Evolutionary conservation across 805 yeast genomes (phyloP).

Genomic region (Starmerella vitae): DNA sequence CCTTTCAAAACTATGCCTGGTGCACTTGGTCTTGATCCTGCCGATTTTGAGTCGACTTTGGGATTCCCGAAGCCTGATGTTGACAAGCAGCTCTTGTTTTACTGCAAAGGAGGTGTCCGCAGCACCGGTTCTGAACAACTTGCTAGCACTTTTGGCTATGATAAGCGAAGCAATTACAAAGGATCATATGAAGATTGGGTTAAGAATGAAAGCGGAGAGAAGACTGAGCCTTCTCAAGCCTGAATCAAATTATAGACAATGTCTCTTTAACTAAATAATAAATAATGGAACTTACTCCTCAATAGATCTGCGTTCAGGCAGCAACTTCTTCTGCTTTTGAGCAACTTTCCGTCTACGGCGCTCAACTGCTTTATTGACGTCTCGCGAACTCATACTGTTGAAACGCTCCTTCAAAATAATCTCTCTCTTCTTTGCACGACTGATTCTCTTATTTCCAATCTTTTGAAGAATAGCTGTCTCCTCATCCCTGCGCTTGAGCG

Average conservation of each 20-base stretch:
- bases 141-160: conserved; percentile 81
- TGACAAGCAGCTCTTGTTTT: conserved; percentile 66
- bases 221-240: too few species aligned
- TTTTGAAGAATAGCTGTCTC: conserved; percentile 52
- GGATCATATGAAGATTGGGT: conserved; percentile 88
- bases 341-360: conserved; percentile 28
- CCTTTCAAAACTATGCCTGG: conserved; percentile 89
- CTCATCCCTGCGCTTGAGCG: conserved; percentile 60
- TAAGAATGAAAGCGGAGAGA: conserved; percentile 36
- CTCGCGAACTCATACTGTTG: conserved; percentile 28
- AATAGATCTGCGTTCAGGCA: conserved; percentile 23
- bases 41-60: conserved; percentile 68
- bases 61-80: conserved; percentile 66
- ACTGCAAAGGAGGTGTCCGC: conserved; percentile 88
- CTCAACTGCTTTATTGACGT: conserved; percentile 25
- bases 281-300: neutral
- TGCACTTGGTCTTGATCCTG: conserved; percentile 65
- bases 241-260: neutral
- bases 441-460: conserved; percentile 46
- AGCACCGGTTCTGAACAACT: conserved; percentile 81
- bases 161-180: conserved; percentile 65
- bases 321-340: conserved; percentile 30
- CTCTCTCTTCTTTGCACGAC: conserved; percentile 28
- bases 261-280: neutral
- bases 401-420: conserved; percentile 27